Percentiles rank a stretch among this genome's conserved stretches.
These are phyloP conservation scores for Pseudogymnoascus sp. DNA, from an alignment of 2,329 filamentous ascomycete species.

Conservation along the genomic window DNA sequence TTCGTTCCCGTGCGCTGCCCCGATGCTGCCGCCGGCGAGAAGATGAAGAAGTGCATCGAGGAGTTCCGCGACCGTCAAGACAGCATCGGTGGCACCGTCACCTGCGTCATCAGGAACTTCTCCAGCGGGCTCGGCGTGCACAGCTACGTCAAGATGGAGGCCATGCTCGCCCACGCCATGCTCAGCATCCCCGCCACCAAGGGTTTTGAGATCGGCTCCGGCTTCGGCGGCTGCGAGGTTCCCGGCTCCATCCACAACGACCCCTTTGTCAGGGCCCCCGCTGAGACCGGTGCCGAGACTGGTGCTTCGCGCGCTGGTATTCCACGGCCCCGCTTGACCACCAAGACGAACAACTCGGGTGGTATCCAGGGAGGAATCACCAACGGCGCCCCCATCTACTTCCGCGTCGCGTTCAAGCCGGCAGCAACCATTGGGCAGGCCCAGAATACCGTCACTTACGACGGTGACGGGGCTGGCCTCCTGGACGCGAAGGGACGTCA, in stretches of 20 bases:
- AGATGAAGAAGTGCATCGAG: constrained; percentile 76
- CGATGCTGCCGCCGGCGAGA: constrained; percentile 52
- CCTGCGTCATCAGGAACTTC: constrained; percentile 82
- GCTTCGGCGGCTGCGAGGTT: constrained; percentile 80
- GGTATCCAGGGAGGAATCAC: constrained; percentile 94
- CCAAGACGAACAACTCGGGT: constrained; percentile 90
- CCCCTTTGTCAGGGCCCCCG: constrained; percentile 58
- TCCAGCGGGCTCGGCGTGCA: constrained; percentile 88
- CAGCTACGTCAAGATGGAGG: constrained; percentile 92
- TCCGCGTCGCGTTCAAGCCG: constrained; percentile 91
- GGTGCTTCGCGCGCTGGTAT: constrained; percentile 40
- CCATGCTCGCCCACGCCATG: constrained; percentile 86
- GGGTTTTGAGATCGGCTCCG: constrained; percentile 91
- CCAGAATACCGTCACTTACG: constrained; percentile 77
- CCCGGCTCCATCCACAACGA: constrained; percentile 91
- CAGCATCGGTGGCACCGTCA: constrained; percentile 91
- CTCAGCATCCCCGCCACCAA: constrained; percentile 91
- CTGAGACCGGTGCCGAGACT: constrained; percentile 36
- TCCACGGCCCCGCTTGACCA: constrained; percentile 60
- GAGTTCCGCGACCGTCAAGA: constrained; percentile 72
- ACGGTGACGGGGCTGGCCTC: constrained; percentile 60
- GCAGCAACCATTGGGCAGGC: constrained; percentile 87
- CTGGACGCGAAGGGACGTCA: constrained; percentile 90
- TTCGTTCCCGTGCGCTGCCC: constrained; percentile 87
- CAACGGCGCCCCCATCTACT: constrained; percentile 91